Percentiles rank a stretch among this genome's conserved stretches.
Evolutionary conservation across 208 protist genomes (phyloP).

Genomic region (Trypanosomatidae sp.): DNA sequence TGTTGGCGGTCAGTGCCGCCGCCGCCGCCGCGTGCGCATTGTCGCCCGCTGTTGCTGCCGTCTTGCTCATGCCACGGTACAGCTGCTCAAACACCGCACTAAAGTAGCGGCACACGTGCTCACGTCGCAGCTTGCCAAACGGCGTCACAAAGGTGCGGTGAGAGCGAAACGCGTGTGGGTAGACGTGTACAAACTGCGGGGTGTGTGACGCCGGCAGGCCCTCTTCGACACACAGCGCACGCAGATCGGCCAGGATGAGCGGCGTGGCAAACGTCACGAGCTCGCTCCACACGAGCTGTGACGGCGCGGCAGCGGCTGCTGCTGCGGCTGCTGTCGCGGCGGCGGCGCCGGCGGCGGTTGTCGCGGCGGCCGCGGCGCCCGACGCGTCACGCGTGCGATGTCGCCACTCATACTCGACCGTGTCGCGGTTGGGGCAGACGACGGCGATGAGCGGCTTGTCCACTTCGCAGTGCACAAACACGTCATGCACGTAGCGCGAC

Average conservation of each 20-base stretch:
- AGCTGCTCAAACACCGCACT: conserved; percentile 34
- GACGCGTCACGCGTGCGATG: conserved; percentile 6
- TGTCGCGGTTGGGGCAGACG: conserved; percentile 73
- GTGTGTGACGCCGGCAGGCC: conserved; percentile 51
- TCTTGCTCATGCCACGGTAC: conserved; percentile 19
- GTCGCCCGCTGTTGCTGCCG: no score
- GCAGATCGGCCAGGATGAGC: conserved; percentile 53
- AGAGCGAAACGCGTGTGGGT: conserved; percentile 76
- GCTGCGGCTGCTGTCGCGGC: not conserved
- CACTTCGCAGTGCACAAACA: conserved; percentile 73
- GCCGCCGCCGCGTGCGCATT: no score
- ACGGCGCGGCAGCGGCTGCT: not conserved
- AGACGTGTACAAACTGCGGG: conserved; percentile 56
- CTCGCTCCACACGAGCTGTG: conserved; percentile 26
- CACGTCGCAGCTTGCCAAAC: conserved; percentile 46
- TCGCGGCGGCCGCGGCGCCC: not conserved
- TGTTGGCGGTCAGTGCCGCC: no score
- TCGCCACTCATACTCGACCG: conserved; percentile 75
- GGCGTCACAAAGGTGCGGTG: conserved; percentile 68
- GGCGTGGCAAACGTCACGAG: conserved; percentile 36
- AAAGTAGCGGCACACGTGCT: conserved; percentile 59
- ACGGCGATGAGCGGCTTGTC: conserved; percentile 67
- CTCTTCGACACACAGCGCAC: conserved; percentile 24
- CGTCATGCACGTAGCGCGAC: conserved; percentile 74
- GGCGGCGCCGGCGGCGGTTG: not conserved